These are phyloP conservation scores for Diaporthe helianthi DNA, from an alignment of 2,329 filamentous ascomycete species.

Conservation along the genomic window DNA sequence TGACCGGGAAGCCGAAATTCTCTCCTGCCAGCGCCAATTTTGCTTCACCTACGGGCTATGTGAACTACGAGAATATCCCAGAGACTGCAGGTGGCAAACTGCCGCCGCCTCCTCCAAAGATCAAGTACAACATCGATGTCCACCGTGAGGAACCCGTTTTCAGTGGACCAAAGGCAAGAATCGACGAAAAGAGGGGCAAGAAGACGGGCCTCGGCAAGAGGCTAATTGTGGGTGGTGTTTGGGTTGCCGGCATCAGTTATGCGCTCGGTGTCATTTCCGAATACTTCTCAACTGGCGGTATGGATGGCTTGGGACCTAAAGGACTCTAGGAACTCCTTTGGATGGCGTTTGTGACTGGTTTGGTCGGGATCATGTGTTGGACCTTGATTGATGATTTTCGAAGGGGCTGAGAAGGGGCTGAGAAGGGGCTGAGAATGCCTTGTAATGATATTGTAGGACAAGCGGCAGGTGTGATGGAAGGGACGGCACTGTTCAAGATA, in stretches of 20 bases:
- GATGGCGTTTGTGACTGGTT: not conserved
- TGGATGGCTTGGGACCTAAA: slow-evolving; percentile 49
- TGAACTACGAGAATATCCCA: slow-evolving; percentile 61
- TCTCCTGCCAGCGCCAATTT: slow-evolving; percentile 61
- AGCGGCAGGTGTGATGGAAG: not conserved
- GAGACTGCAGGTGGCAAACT: slow-evolving; percentile 41
- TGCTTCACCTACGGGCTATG: slow-evolving; percentile 70
- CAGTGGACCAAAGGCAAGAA: slow-evolving; percentile 45
- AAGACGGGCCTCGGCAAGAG: slow-evolving; percentile 54
- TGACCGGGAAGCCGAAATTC: slow-evolving; percentile 51
- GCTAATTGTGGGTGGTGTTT: slow-evolving; percentile 59
- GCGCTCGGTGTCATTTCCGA: slow-evolving; percentile 65
- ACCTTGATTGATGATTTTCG: too few relatives aligned
- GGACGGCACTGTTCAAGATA: slow-evolving; percentile 15
- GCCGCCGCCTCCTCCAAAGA: slow-evolving; percentile 41
- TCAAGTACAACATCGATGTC: slow-evolving; percentile 53
- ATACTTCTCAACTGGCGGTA: slow-evolving; percentile 58
- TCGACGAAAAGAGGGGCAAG: slow-evolving; percentile 41
- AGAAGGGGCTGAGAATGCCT: not conserved
- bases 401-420: not conserved
- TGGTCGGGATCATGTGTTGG: not conserved
- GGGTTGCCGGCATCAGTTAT: slow-evolving; percentile 63
- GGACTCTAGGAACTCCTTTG: slow-evolving; percentile 8
- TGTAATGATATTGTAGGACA: not conserved
- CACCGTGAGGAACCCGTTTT: slow-evolving; percentile 56